These are phyloP conservation scores for Arthrobotrys sphaeroides DNA, from an alignment of 2,329 filamentous ascomycete species.

Conservation along the genomic window DNA sequence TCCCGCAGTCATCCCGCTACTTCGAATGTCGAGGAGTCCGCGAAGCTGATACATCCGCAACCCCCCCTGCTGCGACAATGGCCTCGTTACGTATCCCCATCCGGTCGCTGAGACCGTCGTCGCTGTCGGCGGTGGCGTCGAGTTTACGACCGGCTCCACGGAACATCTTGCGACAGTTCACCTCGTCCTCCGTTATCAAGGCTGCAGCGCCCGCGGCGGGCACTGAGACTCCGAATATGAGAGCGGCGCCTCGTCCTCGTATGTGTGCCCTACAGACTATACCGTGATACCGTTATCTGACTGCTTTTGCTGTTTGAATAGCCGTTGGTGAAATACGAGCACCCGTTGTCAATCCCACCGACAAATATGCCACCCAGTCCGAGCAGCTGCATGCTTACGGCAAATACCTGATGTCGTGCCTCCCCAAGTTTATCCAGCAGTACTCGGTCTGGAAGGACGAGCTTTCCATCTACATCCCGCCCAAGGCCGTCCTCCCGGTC, in stretches of 20 bases:
- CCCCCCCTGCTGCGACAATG: constrained; percentile 26
- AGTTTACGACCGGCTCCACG: constrained; percentile 37
- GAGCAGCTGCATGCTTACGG: constrained; percentile 93
- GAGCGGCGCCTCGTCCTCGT: constrained; percentile 38
- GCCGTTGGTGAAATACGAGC: constrained; percentile 73
- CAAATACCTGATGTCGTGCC: constrained; percentile 92
- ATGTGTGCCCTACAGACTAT: constrained; percentile 1
- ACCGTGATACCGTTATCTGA: constrained; percentile 10
- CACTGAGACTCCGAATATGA: constrained; percentile 42
- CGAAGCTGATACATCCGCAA: constrained; percentile 22
- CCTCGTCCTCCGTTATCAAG: constrained; percentile 26
- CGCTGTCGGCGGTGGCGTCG: constrained; percentile 37
- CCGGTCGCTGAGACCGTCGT: constrained; percentile 37
- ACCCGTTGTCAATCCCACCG: constrained; percentile 68
- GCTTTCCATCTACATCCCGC: constrained; percentile 90
- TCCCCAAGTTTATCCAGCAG: constrained; percentile 98
- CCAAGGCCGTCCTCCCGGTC: constrained; percentile 86
- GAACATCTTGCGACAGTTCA: constrained; percentile 42
- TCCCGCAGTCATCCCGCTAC: constrained; percentile 11
- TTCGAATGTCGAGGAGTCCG: constrained; percentile 25
- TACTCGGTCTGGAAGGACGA: constrained; percentile 99
- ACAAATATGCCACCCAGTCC: constrained; percentile 88
- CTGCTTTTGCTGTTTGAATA: constrained; percentile 55
- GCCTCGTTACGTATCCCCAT: constrained; percentile 43
- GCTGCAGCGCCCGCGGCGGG: constrained; percentile 35